Evolutionary conservation across 1,284 basidiomycete genomes (phyloP).

Genomic region (Spongispora temasekensis): DNA sequence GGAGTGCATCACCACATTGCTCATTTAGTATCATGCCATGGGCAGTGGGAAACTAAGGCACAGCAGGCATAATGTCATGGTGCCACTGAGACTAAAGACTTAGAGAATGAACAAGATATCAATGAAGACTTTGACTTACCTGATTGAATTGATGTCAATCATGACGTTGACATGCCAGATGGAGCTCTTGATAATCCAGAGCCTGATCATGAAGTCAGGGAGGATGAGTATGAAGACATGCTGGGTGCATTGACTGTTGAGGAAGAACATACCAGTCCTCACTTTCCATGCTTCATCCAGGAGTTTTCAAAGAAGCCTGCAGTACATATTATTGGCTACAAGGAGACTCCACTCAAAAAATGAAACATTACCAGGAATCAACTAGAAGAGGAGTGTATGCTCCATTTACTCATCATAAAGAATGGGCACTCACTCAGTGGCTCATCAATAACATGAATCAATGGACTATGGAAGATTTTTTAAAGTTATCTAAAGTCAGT

Average conservation of each 20-base stretch:
- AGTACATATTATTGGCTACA: background rate
- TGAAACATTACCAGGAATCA: background rate
- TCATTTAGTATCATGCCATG: background rate
- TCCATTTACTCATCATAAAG: background rate
- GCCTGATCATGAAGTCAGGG: background rate
- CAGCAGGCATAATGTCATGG: background rate
- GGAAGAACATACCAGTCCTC: background rate
- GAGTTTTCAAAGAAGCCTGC: too few species aligned
- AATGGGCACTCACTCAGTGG: conserved; percentile 8
- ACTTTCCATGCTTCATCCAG: background rate
- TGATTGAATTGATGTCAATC: background rate
- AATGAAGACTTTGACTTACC: too few species aligned
- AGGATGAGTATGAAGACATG: background rate
- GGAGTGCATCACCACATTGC: background rate
- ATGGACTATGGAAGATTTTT: background rate
- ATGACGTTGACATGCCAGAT: background rate
- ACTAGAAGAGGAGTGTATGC: background rate
- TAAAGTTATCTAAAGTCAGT: conserved; percentile 8
- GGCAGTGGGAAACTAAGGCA: background rate
- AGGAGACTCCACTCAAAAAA: background rate
- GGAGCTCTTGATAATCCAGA: background rate
- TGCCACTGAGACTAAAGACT: background rate
- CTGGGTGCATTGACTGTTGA: background rate
- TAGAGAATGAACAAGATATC: background rate
- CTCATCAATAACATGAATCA: conserved; percentile 8